Base-by-base conservation (phyloP, 345 rosid genomes). In the Schrenkiella parvula region DNA sequence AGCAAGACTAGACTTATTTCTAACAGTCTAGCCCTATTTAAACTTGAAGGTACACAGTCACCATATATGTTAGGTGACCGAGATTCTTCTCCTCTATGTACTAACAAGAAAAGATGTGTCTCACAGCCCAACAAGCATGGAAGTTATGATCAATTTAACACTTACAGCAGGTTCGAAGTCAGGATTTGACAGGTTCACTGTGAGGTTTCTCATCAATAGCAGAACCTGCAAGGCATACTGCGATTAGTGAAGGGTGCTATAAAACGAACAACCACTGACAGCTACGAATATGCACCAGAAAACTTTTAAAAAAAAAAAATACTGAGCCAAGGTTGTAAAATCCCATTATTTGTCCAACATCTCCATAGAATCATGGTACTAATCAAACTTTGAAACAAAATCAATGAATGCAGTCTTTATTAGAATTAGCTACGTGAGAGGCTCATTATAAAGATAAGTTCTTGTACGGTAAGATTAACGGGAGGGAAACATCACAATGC, bases 171-270 rank as follows among this genome's bases (percentile, higher is more conserved):
- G 93, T 86, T 91, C 96, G 52, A 89, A 93, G 78, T 88, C 89
- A 3, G 97, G 97, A 73, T 91, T 89, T 26, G 85, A 73, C 60
- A 93, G 80, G 78, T 93, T 93, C 77, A 91, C 85, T 44, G 97
- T 87, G 54, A 93, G 95, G 75, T 93, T 93, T 82, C 96, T 86
- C 97, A 93, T 93, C 85, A 93, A 75, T 85, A 93, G 76, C 62
- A 93, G 71, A 72, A 89, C 96, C 98, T 93, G 84, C 62, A 8
- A 58, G 54, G 81, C 48, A 31, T 29, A 65, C 6, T 34, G 71
- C 32, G 12, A 37, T 76, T 54, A 76, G 37, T 53, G 44, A 76
- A 26, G 44, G 64, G 35, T 42, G 31, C 58, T 22, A 37, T 3
- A 44, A 29, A 14, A 44, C 34, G 54, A 35, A 55, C 13, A 60